Conservation (phyloP, 768 basidiomycete genomes). For the Lanmaoa rubissima region DNA sequence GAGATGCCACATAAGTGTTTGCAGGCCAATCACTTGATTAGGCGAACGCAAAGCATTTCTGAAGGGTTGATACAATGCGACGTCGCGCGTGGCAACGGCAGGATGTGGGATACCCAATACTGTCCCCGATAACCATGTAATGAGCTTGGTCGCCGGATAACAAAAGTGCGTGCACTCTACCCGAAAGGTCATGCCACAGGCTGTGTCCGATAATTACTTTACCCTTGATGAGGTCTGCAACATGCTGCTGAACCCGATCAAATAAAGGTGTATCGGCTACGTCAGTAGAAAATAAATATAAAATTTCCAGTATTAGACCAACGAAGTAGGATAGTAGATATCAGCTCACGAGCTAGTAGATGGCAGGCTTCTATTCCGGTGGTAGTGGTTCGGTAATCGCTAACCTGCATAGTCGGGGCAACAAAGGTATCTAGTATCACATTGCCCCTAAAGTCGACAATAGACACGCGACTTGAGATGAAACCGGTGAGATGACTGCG, state of each 20-base stretch:
- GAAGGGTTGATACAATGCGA: constrained; percentile 79
- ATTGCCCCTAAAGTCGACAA: constrained; percentile 59
- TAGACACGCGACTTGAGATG: constrained; percentile 44
- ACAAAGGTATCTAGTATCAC: constrained; percentile 64
- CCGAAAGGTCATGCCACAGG: constrained; percentile 80
- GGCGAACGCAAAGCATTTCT: constrained; percentile 65
- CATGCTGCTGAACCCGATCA: constrained; percentile 59
- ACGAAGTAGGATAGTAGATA: not conserved
- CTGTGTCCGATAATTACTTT: constrained; percentile 75
- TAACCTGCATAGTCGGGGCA: constrained; percentile 61
- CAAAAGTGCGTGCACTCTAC: constrained; percentile 35
- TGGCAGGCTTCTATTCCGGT: constrained; percentile 52
- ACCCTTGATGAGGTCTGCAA: constrained; percentile 64
- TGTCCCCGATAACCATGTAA: constrained; percentile 29
- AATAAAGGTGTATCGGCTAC: constrained; percentile 49
- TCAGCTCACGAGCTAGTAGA: constrained; percentile 38
- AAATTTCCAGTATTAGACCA: not conserved
- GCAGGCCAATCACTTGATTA: constrained; percentile 68
- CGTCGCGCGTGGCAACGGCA: constrained; percentile 75
- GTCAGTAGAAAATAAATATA: constrained; percentile 1
- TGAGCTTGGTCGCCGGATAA: constrained; percentile 7
- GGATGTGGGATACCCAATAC: constrained; percentile 81
- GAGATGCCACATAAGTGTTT: constrained; percentile 78
- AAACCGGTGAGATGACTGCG: constrained; percentile 8
- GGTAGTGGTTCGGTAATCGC: constrained; percentile 68